Evolutionary conservation across 2,329 filamentous ascomycete genomes (phyloP).

Genomic region (Alternaria sp.): DNA sequence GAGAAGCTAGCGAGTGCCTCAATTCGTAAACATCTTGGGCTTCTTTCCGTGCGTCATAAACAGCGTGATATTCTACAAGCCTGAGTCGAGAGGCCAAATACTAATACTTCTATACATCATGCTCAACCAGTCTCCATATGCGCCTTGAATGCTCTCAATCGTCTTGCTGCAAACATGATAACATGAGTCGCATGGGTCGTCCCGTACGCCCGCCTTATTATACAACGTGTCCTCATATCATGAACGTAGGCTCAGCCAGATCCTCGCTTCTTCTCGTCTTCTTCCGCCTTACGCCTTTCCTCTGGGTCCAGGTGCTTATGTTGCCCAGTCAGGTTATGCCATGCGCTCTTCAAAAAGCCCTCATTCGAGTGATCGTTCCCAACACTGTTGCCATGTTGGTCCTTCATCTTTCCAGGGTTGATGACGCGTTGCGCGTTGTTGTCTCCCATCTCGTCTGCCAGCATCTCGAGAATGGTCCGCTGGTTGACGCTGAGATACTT

Average conservation of each 20-base stretch:
- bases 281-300: conserved; percentile 43
- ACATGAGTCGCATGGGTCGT: conserved; percentile 9
- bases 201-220: conserved; percentile 17
- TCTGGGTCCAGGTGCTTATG: conserved; percentile 42
- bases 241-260: conserved; percentile 38
- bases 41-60: conserved; percentile 1
- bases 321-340: conserved; percentile 90
- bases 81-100: conserved; percentile 45
- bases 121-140: conserved; percentile 13
- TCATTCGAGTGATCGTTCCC: conserved; percentile 71
- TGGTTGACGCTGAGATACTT: conserved; percentile 93
- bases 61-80: conserved; percentile 32
- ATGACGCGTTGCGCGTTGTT: conserved; percentile 91
- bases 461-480: conserved; percentile 89
- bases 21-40: not conserved
- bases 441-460: conserved; percentile 95
- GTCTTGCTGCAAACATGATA: conserved; percentile 18
- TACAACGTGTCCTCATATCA: conserved; percentile 5
- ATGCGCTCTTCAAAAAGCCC: conserved; percentile 89
- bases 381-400: conserved; percentile 21
- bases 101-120: conserved; percentile 30
- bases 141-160: conserved; percentile 41
- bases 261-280: conserved; percentile 42
- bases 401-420: conserved; percentile 69
- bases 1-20: conserved; percentile 2